Conservation (phyloP, 768 basidiomycete genomes). For the Sporobolomyces roseus region DNA sequence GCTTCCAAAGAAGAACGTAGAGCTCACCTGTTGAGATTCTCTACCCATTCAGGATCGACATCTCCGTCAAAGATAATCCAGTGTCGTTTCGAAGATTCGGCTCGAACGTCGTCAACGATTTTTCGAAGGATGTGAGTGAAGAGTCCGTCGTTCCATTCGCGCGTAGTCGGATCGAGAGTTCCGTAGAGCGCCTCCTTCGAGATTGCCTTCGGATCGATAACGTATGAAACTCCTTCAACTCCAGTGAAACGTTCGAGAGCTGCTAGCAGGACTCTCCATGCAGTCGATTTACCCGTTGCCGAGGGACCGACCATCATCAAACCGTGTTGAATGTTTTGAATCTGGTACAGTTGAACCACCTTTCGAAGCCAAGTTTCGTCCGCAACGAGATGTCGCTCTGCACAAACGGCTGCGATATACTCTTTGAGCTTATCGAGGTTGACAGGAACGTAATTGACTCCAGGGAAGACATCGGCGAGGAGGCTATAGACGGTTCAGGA, state of each 20-base stretch:
- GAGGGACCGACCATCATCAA: constrained; percentile 99
- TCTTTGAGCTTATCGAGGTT: constrained; percentile 79
- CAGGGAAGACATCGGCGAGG: constrained; percentile 94
- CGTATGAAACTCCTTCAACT: constrained; percentile 84
- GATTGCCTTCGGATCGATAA: constrained; percentile 98
- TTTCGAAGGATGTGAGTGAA: constrained; percentile 97
- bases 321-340: constrained; percentile 99
- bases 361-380: constrained; percentile 90
- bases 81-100: constrained; percentile 90
- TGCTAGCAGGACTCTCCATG: constrained; percentile 88
- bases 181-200: constrained; percentile 98
- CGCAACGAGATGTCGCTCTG: constrained; percentile 74
- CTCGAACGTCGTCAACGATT: constrained; percentile 97
- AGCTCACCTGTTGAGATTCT: constrained; percentile 91
- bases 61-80: constrained; percentile 99
- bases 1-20: not conserved
- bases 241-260: constrained; percentile 89
- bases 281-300: constrained; percentile 92
- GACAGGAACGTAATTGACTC: constrained; percentile 82
- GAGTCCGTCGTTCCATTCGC: constrained; percentile 98
- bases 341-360: constrained; percentile 95
- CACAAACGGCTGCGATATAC: constrained; percentile 80
- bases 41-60: constrained; percentile 99
- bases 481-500: constrained; percentile 59
- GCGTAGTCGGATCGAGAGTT: constrained; percentile 90